Percentiles rank a stretch among this genome's conserved stretches.
These are phyloP conservation scores for Fusarium chlamydosporum DNA, from an alignment of 2,329 filamentous ascomycete species.

Conservation along the genomic window DNA sequence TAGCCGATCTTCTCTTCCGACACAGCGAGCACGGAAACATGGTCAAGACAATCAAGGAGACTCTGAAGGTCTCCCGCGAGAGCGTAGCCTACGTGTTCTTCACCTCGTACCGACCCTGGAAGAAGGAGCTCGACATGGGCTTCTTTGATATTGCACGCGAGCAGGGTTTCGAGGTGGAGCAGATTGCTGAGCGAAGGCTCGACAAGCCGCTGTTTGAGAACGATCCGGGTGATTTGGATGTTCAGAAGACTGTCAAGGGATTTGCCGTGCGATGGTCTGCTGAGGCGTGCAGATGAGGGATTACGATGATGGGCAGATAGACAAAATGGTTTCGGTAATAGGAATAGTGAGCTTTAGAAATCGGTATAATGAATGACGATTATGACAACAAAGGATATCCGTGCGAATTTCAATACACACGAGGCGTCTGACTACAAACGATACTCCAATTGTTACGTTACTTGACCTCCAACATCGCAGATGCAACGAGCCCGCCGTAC, in stretches of 20 bases:
- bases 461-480: slow-evolving; percentile 31
- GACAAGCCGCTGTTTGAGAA: slow-evolving; percentile 90
- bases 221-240: slow-evolving; percentile 85
- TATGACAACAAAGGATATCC: slow-evolving; percentile 23
- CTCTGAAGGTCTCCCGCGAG: slow-evolving; percentile 68
- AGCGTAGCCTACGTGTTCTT: slow-evolving; percentile 89
- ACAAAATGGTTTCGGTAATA: slow-evolving; percentile 10
- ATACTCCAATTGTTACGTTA: slow-evolving; percentile 46
- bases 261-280: slow-evolving; percentile 78
- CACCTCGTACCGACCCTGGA: slow-evolving; percentile 93
- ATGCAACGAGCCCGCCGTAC: slow-evolving; percentile 29
- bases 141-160: slow-evolving; percentile 86
- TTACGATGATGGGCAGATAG: slow-evolving; percentile 7
- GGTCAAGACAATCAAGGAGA: slow-evolving; percentile 77
- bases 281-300: slow-evolving; percentile 46
- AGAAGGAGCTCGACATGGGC: slow-evolving; percentile 80
- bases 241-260: slow-evolving; percentile 86
- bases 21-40: slow-evolving; percentile 88
- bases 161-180: slow-evolving; percentile 80
- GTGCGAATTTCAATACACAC: slow-evolving; percentile 4
- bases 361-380: slow-evolving; percentile 41
- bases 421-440: slow-evolving; percentile 15
- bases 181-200: slow-evolving; percentile 85
- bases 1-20: slow-evolving; percentile 92
- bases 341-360: not conserved